Evolutionary conservation across 306 rosid species (phyloP).

Genomic region (Alnus glutinosa): DNA sequence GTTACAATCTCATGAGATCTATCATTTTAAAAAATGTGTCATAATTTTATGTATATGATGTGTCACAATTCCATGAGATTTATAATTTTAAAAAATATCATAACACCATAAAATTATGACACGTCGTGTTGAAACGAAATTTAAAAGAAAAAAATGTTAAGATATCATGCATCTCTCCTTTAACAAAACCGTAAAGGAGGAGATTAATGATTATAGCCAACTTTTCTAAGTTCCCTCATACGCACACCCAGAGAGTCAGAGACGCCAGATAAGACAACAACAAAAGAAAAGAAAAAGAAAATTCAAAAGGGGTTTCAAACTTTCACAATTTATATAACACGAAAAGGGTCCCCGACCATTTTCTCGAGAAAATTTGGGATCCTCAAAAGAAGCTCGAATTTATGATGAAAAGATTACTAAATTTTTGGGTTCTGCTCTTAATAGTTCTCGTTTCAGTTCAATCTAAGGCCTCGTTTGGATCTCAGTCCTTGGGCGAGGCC

Average conservation of each 20-base stretch:
- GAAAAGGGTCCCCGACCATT: neutral
- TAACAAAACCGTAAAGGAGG: neutral
- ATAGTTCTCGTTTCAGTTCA: constrained; percentile 33
- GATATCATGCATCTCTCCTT: too few relatives aligned
- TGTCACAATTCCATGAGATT: too few relatives aligned
- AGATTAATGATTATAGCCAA: neutral
- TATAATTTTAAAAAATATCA: too few relatives aligned
- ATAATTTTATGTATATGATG: too few relatives aligned
- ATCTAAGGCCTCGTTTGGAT: constrained; percentile 39
- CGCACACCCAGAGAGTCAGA: neutral
- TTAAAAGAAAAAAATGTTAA: too few relatives aligned
- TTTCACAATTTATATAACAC: neutral
- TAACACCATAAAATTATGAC: too few relatives aligned
- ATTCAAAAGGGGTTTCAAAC: constrained; percentile 13
- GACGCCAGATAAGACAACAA: neutral
- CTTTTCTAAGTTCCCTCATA: neutral
- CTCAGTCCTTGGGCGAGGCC: constrained; percentile 60
- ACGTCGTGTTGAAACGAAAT: too few relatives aligned
- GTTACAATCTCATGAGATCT: too few relatives aligned
- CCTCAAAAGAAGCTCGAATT: neutral
- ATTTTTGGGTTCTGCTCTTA: constrained; percentile 20
- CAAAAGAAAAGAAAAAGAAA: neutral
- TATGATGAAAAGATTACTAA: constrained; percentile 34
- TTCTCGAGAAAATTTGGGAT: neutral
- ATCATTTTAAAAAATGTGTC: too few relatives aligned